phyloP scores from a whole-genome alignment of 192 early-diverging fungal genomes.

The Coemansia sp. region DNA sequence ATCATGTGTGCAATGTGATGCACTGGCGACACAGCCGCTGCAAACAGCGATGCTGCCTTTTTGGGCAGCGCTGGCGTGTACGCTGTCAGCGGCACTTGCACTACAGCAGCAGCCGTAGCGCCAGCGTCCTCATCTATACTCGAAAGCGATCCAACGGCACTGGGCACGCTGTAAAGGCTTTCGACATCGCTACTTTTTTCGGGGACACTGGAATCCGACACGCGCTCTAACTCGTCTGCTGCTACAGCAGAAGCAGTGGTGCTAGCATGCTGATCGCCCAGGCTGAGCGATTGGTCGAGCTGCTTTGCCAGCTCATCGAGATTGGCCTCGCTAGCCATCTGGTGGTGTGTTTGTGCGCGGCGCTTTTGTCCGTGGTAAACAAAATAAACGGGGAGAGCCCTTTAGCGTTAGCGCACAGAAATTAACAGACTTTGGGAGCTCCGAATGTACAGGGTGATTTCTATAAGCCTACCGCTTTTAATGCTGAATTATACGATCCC shows the following conservation, averaged over 20 bases:
- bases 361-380: too few relatives aligned
- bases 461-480: too few relatives aligned
- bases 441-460: too few relatives aligned
- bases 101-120: neutral
- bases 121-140: conserved; percentile 15
- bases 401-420: too few relatives aligned
- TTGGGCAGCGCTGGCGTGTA: conserved; percentile 15
- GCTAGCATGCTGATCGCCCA: conserved; percentile 5
- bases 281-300: conserved; percentile 21
- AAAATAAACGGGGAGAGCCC: too few relatives aligned
- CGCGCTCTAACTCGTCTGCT: neutral
- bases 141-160: conserved; percentile 11
- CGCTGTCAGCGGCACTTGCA: conserved; percentile 8
- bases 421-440: too few relatives aligned
- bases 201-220: neutral
- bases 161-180: conserved; percentile 8
- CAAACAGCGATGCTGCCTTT: conserved; percentile 18
- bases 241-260: neutral
- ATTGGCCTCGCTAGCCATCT: neutral
- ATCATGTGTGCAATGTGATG: conserved; percentile 34
- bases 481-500: neutral
- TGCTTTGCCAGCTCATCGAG: conserved; percentile 27
- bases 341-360: too few relatives aligned
- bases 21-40: conserved; percentile 13
- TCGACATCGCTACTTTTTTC: conserved; percentile 9